Evolutionary conservation across 2,329 filamentous ascomycete genomes (phyloP).

Genomic region (Eutypella sp.): DNA sequence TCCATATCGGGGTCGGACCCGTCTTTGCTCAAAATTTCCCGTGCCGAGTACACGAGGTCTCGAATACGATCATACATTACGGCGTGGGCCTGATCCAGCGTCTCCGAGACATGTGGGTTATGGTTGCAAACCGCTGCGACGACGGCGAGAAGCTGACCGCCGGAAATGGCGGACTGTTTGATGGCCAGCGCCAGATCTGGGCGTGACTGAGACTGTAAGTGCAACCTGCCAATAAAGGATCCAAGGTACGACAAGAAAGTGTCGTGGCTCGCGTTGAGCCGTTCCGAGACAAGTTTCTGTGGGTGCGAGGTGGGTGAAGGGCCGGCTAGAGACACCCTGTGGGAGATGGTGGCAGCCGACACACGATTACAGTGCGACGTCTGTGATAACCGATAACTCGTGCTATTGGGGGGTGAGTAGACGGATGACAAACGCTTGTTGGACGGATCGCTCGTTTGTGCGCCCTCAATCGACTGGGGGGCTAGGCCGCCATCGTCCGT

Average conservation of each 20-base stretch:
- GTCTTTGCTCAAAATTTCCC: conserved; percentile 68
- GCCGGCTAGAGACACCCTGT: conserved; percentile 72
- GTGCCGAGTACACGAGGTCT: conserved; percentile 74
- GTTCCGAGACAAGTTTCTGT: conserved; percentile 76
- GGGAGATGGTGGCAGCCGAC: conserved; percentile 54
- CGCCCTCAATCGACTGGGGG: conserved; percentile 31
- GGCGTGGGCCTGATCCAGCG: conserved; percentile 63
- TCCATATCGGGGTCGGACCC: conserved; percentile 65
- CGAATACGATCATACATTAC: conserved; percentile 76
- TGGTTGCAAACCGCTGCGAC: conserved; percentile 79
- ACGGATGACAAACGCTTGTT: conserved; percentile 45
- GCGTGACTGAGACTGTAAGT: conserved; percentile 87
- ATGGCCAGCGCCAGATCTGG: conserved; percentile 78
- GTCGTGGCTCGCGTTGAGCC: conserved; percentile 76
- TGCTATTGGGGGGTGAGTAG: conserved; percentile 28
- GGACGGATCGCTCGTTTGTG: conserved; percentile 31
- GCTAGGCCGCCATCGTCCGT: conserved; percentile 29
- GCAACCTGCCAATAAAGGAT: conserved; percentile 84
- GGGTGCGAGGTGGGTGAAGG: conserved; percentile 58
- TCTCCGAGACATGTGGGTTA: conserved; percentile 62
- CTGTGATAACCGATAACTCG: conserved; percentile 31
- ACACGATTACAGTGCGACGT: conserved; percentile 37
- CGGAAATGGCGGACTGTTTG: conserved; percentile 76
- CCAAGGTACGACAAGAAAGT: conserved; percentile 85
- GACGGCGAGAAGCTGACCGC: conserved; percentile 71